Evolutionary conservation across 148 eudicot species (phyloP), one percentile per base, ranked within the genome.

Genomic region (Chenopodium formosanum): DNA sequence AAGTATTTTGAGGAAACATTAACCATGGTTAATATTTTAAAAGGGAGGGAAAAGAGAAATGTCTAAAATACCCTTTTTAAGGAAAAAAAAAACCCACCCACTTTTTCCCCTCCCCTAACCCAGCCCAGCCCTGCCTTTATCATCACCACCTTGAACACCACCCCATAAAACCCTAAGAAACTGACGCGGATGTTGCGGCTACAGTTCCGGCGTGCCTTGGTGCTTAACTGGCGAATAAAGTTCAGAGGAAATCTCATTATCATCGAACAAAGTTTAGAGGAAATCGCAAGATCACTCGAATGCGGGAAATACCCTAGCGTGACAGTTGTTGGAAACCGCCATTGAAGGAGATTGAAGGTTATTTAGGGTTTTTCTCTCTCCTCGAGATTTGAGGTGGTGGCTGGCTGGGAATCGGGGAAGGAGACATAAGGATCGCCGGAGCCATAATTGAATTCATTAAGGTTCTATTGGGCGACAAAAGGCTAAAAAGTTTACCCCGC

Each of bases 161-260:
- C 32, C 32, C 32, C 32, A 31, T 31, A 31, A 31, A 31, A 31
- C 32, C 32, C 32, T 31, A 31, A 31, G 32, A 31, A 31, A 31
- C 32, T 31, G 1, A 31, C 32, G 32, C 97, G 83, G 32, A 94
- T 94, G 84, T 94, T 94, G 92, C 95, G 32, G 32, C 32, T 90
- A 81, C 98, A 94, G 84, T 94, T 92, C 52, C 98, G 82, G 37
- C 98, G 84, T 70, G 97, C 97, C 80, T 94, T 92, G 77, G 52
- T 90, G 89, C 97, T 94, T 32, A 94, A 88, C 87, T 94, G 98
- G 6, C 97, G 68, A 16, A 92, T 31, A 31, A 31, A 31, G 32
- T 31, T 31, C 32, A 31, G 32, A 31, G 32, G 32, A 31, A 31
- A 31, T 31, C 32, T 31, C 32, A 31, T 31, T 31, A 31, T 31